phyloP scores from a whole-genome alignment of 192 early-diverging fungal species.

The Umbelopsis vinacea region DNA sequence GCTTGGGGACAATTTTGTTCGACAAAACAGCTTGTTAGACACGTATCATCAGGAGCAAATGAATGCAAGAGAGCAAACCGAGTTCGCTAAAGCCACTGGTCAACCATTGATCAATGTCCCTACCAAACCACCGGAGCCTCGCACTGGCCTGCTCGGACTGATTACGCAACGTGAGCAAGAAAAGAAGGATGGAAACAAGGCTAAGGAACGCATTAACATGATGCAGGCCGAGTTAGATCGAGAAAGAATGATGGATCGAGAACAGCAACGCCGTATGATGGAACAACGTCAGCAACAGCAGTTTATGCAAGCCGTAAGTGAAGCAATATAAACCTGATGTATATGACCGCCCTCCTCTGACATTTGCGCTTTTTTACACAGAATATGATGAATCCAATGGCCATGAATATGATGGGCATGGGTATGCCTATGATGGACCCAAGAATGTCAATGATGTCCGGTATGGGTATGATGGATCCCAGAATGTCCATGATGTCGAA shows the following conservation, averaged over 20 bases:
- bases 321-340: background rate
- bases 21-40: slow-evolving; percentile 42
- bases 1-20: slow-evolving; percentile 40
- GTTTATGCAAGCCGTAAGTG: slow-evolving; percentile 23
- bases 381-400: slow-evolving; percentile 7
- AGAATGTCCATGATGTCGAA: slow-evolving; percentile 17
- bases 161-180: slow-evolving; percentile 45
- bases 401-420: slow-evolving; percentile 12
- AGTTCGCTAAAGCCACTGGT: slow-evolving; percentile 40
- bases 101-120: slow-evolving; percentile 41
- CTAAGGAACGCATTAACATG: slow-evolving; percentile 21
- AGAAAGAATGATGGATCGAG: slow-evolving; percentile 36
- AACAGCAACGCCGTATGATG: slow-evolving; percentile 34
- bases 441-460: slow-evolving; percentile 20
- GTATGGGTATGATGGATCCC: slow-evolving; percentile 30
- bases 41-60: slow-evolving; percentile 37
- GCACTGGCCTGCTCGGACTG: slow-evolving; percentile 44
- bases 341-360: background rate
- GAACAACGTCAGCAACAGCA: slow-evolving; percentile 40
- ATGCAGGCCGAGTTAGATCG: slow-evolving; percentile 33
- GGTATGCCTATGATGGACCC: slow-evolving; percentile 26
- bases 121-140: slow-evolving; percentile 40
- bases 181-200: slow-evolving; percentile 31
- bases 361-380: background rate
- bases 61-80: slow-evolving; percentile 40